Percentiles rank a stretch among this genome's conserved stretches.
phyloP scores from a whole-genome alignment of 1,284 basidiomycete genomes.

The Rhodotorula sp. region DNA sequence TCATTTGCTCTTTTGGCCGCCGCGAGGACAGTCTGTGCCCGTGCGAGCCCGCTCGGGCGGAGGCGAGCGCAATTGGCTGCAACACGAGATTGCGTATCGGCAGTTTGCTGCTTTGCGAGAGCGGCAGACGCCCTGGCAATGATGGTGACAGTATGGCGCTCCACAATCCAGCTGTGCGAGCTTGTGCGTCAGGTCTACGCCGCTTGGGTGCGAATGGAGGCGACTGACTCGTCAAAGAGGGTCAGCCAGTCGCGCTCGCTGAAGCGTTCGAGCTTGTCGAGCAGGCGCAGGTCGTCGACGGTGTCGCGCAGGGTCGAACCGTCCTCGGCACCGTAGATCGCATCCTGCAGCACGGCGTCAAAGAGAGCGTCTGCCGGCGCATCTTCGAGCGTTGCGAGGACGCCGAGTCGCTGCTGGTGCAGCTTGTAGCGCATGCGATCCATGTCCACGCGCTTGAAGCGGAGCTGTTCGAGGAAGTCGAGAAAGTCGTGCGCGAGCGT shows the following conservation, averaged over 20 bases:
- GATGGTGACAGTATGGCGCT: conserved; percentile 69
- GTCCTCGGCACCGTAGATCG: conserved; percentile 83
- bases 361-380: conserved; percentile 49
- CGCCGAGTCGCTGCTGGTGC: conserved; percentile 72
- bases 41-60: conserved; percentile 76
- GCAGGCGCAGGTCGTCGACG: conserved; percentile 77
- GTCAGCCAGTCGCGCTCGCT: conserved; percentile 73
- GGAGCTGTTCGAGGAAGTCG: not conserved
- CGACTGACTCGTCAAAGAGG: conserved; percentile 71
- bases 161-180: conserved; percentile 69
- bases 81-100: conserved; percentile 75
- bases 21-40: conserved; percentile 68
- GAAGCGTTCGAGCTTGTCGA: conserved; percentile 65
- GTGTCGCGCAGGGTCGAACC: conserved; percentile 72
- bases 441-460: conserved; percentile 70
- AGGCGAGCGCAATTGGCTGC: conserved; percentile 67
- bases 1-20: conserved; percentile 85
- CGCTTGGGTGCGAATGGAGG: no score
- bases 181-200: not conserved
- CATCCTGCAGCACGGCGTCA: conserved; percentile 60
- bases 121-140: conserved; percentile 82
- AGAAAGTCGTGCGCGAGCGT: not conserved
- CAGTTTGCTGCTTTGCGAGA: conserved; percentile 76
- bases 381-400: conserved; percentile 50
- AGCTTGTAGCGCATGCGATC: conserved; percentile 87